Evolutionary conservation across 2,329 filamentous ascomycete species (phyloP), one percentile per base, ranked within the genome.

Genomic region (Monosporascus sp.): DNA sequence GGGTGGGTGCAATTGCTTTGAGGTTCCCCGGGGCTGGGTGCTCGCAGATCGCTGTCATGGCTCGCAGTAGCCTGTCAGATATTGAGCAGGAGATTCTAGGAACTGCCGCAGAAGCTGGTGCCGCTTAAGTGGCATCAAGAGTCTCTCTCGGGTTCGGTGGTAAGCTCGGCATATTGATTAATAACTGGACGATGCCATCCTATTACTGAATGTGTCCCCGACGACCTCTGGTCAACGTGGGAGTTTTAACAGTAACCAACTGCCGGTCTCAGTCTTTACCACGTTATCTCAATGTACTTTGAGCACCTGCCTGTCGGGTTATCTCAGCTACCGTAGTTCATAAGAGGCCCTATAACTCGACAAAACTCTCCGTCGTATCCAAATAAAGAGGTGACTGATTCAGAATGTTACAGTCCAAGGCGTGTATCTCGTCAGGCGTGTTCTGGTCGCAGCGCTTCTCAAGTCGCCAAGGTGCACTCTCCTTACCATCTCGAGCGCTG

Each of bases 1-100:
- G 68, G 1, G 68, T 22, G 22, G 71, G n/a, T n/a, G n/a, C n/a
- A 17, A 78, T 71, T 6, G 78, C 77, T 2, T 59, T 78, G 25
- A 70, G 73, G 38, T 82, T 74, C 61, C 79, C 78, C 48, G 67
- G 65, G 56, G 78, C 78, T 3, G 74, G 74, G 5, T 75, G 72
- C 48, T 69, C 70, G 1, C 63, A 61, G 46, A 76, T 83, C 54
- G 72, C 72, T 39, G 63, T 83, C 11, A 71, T 64, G n/a, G 78
- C 78, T 1, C 74, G 79, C 8, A 74, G 72, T 2, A 56, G 62
- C 11, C 66, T 81, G 3, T 60, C 64, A 7, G 64, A 63, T 1
- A 60, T 78, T 3, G 51, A 59, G 61, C 55, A 55, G 0, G 65
- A 61, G 3, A 70, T 74, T 6, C 67, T 67, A 8, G 59, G 57